Base-by-base conservation (phyloP, 2,329 filamentous ascomycete species). In the Alternaria sp. region DNA sequence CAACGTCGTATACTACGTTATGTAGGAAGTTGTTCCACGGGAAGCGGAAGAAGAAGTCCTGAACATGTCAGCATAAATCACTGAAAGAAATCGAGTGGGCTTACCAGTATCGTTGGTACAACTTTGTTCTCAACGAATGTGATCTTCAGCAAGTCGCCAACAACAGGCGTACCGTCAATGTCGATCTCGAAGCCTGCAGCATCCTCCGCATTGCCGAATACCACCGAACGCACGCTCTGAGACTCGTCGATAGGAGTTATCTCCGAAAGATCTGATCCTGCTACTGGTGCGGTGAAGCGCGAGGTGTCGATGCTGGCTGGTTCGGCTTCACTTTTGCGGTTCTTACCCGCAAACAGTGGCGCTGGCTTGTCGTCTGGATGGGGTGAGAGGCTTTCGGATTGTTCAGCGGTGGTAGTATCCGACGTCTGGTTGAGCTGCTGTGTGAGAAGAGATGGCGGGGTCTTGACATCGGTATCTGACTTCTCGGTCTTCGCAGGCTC, bases 11-110 rank as follows among this genome's bases (percentile, higher is more conserved):
- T 51, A 99, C 96, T 46, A 99, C 96, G 76, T 99, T 99, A 82
- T 99, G 96, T 47, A 99, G 87, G 77, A 99, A 99, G 80, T 99
- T 99, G 81, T 99, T 99, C 96, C 96, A 99, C 1, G 96, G 95
- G 75, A 98, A 99, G 63, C 91, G 89, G 84, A 99, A 99, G 83
- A 99, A 99, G 84, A 98, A 98, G 61, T 94, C 92, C 93, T 96
- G 68, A 2, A n/a, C 4, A 23, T 9, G 28, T 30, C 25, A 71
- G 58, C 41, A 30, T 7, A 4, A 6, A 11, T n/a, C 2, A 21
- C 23, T 44, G 20, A 23, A 54, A 33, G 43, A 61, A 37, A 11
- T 11, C 4, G 25, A 37, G n/a, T 10, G 18, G 43, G 82, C 91
- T 86, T 86, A 97, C 94, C 78, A 99, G 82, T 74, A 99, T 98